Base-by-base conservation (phyloP, 2,329 filamentous ascomycete genomes). In the Fusarium denticulatum region DNA sequence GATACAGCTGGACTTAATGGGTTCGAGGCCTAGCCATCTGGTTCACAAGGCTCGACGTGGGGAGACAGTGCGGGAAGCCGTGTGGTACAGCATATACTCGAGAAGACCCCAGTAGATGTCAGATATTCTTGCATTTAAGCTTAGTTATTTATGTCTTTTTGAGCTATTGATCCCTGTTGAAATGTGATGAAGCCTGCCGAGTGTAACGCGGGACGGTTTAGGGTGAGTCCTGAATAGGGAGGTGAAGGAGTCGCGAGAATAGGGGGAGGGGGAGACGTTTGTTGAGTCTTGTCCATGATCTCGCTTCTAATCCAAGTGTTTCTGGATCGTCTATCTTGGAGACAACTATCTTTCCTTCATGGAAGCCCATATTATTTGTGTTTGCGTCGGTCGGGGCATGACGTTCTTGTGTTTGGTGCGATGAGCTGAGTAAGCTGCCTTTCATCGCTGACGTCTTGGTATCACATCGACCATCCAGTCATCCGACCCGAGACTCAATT, bases 81-180 rank as follows among this genome's bases (percentile, higher is more conserved):
- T 36, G 46, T 64, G 34, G 34, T 18, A 65, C 58, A 63, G 12
- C 30, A 32, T n/a, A 20, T 13, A 36, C 34, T 62, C 39, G 28
- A 53, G 18, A 24, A 46, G 37, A 46, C 15, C 37, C 10, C 12
- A 6, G 26, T 37, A 45, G 28, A 37, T 39, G 39, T 30, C 30
- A 63, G n/a, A 30, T 36, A 40, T 30, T 24, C 7, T 55, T 36
- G n/a, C 4, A 30, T 22, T 53, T 65, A 65, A 65, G 46, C 58
- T 42, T 63, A 40, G 12, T 24, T 63, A 26, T 28, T 28, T 55
- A 26, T 32, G 13, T 46, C 30, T 37, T 16, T 12, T 20, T 18
- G 30, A 26, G 12, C 7, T 36, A 24, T 28, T 40, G 42, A 60
- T 40, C 42, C 55, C 9, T 49, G 60, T 3, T 60, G 28, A 40